phyloP scores from a whole-genome alignment of 352 stramenopile species.

The Ochromonadaceae sp. region DNA sequence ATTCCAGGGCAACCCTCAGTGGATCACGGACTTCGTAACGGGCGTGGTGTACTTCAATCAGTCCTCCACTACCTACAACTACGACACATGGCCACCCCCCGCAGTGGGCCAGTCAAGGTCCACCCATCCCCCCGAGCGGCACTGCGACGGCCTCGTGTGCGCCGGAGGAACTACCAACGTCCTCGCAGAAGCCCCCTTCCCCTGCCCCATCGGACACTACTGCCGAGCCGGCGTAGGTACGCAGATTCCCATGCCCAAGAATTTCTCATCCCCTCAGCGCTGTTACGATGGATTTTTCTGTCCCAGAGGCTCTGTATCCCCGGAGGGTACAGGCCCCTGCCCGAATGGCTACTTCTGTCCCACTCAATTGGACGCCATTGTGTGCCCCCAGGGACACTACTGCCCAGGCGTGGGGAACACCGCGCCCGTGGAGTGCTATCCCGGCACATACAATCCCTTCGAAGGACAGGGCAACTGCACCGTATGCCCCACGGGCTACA shows the following conservation, averaged over 20 bases:
- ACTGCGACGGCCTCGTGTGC: slow-evolving; percentile 9
- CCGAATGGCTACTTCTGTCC: slow-evolving; percentile 86
- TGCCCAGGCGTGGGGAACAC: slow-evolving; percentile 86
- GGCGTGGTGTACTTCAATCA: slow-evolving; percentile 31
- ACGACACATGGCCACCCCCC: slow-evolving; percentile 10
- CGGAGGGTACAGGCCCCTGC: slow-evolving; percentile 77
- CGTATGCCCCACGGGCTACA: slow-evolving; percentile 74
- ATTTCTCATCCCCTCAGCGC: slow-evolving; percentile 79
- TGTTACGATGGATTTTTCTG: slow-evolving; percentile 93
- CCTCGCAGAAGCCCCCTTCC: slow-evolving; percentile 71
- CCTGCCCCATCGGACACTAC: slow-evolving; percentile 78
- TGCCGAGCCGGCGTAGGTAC: slow-evolving; percentile 64
- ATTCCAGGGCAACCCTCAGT: slow-evolving; percentile 40
- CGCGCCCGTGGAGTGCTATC: slow-evolving; percentile 64
- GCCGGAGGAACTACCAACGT: neutral
- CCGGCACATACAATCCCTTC: slow-evolving; percentile 75
- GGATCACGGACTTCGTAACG: slow-evolving; percentile 25
- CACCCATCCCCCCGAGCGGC: neutral
- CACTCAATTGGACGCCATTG: slow-evolving; percentile 60
- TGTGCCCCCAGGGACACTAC: slow-evolving; percentile 72
- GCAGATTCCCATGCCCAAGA: slow-evolving; percentile 44
- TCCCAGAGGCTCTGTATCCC: slow-evolving; percentile 63
- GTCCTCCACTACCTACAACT: slow-evolving; percentile 12
- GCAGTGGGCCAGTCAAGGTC: slow-evolving; percentile 6
- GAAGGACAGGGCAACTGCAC: slow-evolving; percentile 69